These are phyloP conservation scores for Histomonas meleagridis DNA, from an alignment of 208 protist species.

Conservation along the genomic window DNA sequence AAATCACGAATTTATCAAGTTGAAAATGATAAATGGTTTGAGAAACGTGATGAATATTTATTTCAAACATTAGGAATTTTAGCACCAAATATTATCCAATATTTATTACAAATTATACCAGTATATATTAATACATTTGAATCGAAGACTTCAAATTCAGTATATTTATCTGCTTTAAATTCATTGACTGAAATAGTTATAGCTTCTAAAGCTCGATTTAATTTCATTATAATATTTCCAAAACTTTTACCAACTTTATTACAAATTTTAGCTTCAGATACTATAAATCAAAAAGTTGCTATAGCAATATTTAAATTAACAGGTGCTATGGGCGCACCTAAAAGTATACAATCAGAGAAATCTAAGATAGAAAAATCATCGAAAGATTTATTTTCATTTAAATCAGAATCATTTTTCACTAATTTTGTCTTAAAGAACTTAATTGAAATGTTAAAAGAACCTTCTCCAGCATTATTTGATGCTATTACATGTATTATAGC, in stretches of 20 bases:
- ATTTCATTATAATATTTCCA: background rate
- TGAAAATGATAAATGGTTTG: background rate
- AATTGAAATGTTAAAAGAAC: background rate
- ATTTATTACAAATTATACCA: slow-evolving; percentile 12
- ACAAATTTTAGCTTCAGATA: background rate
- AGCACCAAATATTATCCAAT: background rate
- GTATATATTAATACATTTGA: background rate
- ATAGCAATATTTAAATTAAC: background rate
- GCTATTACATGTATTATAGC: background rate
- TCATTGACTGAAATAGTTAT: background rate
- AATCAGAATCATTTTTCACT: background rate
- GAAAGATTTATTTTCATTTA: background rate
- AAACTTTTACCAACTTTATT: background rate
- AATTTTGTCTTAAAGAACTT: background rate
- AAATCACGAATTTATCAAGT: background rate
- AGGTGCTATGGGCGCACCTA: background rate
- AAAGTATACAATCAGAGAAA: background rate
- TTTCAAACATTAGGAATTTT: background rate
- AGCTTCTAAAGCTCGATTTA: background rate
- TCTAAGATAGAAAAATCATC: background rate
- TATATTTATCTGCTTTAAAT: background rate
- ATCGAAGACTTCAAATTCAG: background rate
- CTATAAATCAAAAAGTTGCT: background rate
- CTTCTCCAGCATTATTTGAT: background rate
- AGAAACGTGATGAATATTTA: background rate